phyloP scores from a whole-genome alignment of 306 rosid species.

The Sindora glabra region DNA sequence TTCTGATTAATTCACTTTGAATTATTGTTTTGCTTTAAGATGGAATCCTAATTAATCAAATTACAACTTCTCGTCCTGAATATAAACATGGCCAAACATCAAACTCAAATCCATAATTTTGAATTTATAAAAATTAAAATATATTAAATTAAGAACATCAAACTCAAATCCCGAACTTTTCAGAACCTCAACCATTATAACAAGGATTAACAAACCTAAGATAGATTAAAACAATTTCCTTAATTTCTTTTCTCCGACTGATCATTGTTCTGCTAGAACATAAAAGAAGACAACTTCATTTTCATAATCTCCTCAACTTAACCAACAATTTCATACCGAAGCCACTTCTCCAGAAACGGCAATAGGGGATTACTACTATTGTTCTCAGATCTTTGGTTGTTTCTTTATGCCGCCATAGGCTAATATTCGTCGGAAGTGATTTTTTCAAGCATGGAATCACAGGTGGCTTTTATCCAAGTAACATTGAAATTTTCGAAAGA shows the following conservation, averaged over 20 bases:
- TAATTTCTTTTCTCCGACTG: background rate
- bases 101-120: too few species aligned
- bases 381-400: slow-evolving; percentile 23
- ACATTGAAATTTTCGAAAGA: slow-evolving; percentile 61
- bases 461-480: slow-evolving; percentile 58
- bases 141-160: too few species aligned
- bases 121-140: too few species aligned
- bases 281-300: slow-evolving; percentile 80
- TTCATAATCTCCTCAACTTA: slow-evolving; percentile 81
- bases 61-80: too few species aligned
- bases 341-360: slow-evolving; percentile 92
- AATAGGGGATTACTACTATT: slow-evolving; percentile 55
- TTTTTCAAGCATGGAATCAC: slow-evolving; percentile 39
- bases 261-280: slow-evolving; percentile 36
- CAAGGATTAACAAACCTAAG: slow-evolving; percentile 21
- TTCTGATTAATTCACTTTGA: too few species aligned
- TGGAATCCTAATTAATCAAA: too few species aligned
- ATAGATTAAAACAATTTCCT: background rate
- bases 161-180: slow-evolving; percentile 42
- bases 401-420: background rate
- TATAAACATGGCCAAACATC: too few species aligned
- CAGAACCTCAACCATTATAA: slow-evolving; percentile 35
- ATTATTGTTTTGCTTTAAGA: too few species aligned
- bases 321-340: slow-evolving; percentile 70
- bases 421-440: slow-evolving; percentile 13